A percentile compares a stretch with the other conserved stretches of the same genome.
Conservation (phyloP, 2,329 filamentous ascomycete species). For the Diaporthe nobilis region DNA sequence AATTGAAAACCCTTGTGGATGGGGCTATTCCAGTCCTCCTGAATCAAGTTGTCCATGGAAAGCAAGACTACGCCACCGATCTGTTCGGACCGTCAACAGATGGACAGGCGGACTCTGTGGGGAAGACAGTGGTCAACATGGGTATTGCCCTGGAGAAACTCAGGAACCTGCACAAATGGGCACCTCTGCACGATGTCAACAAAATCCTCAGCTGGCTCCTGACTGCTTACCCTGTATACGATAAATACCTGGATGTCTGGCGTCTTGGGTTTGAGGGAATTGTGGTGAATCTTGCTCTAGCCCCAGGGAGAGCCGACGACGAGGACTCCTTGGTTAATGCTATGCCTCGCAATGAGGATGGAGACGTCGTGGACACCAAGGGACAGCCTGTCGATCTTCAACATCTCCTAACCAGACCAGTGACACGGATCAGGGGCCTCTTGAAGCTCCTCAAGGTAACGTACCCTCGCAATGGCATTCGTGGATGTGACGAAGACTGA, state of each 20-base stretch:
- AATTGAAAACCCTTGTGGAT: conserved; percentile 92
- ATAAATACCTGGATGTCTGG: conserved; percentile 90
- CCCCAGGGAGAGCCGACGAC: conserved; percentile 66
- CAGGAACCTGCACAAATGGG: conserved; percentile 82
- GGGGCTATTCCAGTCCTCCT: conserved; percentile 95
- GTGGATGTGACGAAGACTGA: conserved; percentile 48
- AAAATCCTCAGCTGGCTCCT: conserved; percentile 86
- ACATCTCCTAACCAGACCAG: conserved; percentile 88
- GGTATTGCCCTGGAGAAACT: conserved; percentile 90
- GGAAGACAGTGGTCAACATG: conserved; percentile 94
- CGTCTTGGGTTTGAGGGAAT: conserved; percentile 94
- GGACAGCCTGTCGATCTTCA: conserved; percentile 96
- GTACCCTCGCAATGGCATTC: no score
- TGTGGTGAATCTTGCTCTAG: conserved; percentile 90
- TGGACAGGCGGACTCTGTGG: conserved; percentile 73
- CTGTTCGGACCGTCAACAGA: conserved; percentile 74
- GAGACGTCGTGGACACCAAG: conserved; percentile 78
- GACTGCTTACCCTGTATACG: conserved; percentile 82
- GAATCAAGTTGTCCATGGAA: conserved; percentile 83
- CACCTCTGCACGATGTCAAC: conserved; percentile 80
- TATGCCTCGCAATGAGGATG: conserved; percentile 73
- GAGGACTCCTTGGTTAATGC: conserved; percentile 72
- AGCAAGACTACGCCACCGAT: conserved; percentile 73
- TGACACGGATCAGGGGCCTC: conserved; percentile 90
- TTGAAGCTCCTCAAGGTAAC: conserved; percentile 83